phyloP scores from a whole-genome alignment of 2,329 filamentous ascomycete species.

The Neofusicoccum ribis region DNA sequence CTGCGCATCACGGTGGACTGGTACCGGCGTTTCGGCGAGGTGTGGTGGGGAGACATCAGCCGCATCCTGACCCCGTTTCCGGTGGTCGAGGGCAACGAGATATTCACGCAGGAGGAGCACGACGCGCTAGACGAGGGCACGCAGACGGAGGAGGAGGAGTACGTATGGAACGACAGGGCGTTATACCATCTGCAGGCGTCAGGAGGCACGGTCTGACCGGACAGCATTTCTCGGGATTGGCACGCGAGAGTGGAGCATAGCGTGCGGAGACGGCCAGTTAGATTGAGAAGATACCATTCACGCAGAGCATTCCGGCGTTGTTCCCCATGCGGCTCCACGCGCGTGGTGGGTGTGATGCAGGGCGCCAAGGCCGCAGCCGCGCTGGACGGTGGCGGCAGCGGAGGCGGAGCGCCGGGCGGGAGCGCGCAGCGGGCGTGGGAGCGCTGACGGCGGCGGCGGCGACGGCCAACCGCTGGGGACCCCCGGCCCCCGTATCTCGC shows the following conservation, averaged over 20 bases:
- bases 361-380: conserved; percentile 5
- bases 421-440: neutral
- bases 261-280: neutral
- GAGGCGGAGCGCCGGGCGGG: conserved; percentile 8
- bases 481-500: conserved; percentile 2
- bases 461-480: neutral
- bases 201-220: conserved; percentile 21
- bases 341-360: neutral
- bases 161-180: conserved; percentile 31
- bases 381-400: conserved; percentile 1
- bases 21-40: conserved; percentile 40
- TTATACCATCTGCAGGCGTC: conserved; percentile 26
- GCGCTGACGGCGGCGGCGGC: neutral
- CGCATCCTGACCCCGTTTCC: conserved; percentile 42
- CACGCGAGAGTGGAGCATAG: neutral
- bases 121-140: conserved; percentile 30
- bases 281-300: conserved; percentile 10
- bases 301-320: too few species aligned
- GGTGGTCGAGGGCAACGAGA: conserved; percentile 40
- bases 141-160: conserved; percentile 23
- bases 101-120: conserved; percentile 42
- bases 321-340: neutral
- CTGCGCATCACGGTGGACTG: conserved; percentile 39
- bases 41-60: conserved; percentile 44
- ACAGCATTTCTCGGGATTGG: neutral